Evolutionary conservation across 148 eudicot genomes (phyloP).

Genomic region (Spergularia marina): DNA sequence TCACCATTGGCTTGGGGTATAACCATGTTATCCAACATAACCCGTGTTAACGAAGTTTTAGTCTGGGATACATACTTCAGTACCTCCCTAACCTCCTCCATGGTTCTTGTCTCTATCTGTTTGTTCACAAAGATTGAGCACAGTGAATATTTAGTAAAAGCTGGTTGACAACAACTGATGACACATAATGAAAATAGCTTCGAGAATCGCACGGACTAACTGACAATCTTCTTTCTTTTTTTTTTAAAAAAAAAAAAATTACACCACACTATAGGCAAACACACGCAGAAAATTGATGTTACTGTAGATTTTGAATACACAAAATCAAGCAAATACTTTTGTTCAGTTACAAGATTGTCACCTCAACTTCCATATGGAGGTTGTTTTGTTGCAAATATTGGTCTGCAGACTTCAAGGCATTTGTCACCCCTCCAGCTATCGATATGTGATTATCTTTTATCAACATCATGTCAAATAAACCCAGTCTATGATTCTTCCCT

Average conservation of each 20-base stretch:
- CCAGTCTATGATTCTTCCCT: slow-evolving; percentile 89
- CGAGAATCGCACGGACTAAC: too few species aligned
- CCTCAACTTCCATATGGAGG: slow-evolving; percentile 91
- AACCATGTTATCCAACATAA: slow-evolving; percentile 98
- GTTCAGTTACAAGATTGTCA: slow-evolving; percentile 27
- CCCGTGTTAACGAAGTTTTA: slow-evolving; percentile 66
- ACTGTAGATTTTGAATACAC: neutral
- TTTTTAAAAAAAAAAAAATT: too few species aligned
- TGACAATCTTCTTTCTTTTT: too few species aligned
- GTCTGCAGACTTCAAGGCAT: slow-evolving; percentile 76
- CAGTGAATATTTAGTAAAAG: neutral
- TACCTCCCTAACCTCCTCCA: slow-evolving; percentile 83
- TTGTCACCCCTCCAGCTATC: slow-evolving; percentile 82
- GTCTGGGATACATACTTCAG: slow-evolving; percentile 64
- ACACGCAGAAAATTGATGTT: neutral
- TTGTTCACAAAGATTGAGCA: neutral
- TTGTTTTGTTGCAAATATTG: slow-evolving; percentile 65
- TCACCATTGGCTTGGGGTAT: slow-evolving; percentile 66
- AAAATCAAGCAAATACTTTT: slow-evolving; percentile 6
- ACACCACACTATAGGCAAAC: neutral
- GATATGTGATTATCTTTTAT: slow-evolving; percentile 96
- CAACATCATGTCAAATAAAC: slow-evolving; percentile 95
- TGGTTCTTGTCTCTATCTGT: slow-evolving; percentile 90
- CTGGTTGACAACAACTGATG: too few species aligned
- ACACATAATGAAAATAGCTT: too few species aligned